Percentiles rank a stretch among this genome's conserved stretches.
These are phyloP conservation scores for Hyaloscypha finlandica DNA, from an alignment of 495 filamentous ascomycete genomes.

Conservation along the genomic window DNA sequence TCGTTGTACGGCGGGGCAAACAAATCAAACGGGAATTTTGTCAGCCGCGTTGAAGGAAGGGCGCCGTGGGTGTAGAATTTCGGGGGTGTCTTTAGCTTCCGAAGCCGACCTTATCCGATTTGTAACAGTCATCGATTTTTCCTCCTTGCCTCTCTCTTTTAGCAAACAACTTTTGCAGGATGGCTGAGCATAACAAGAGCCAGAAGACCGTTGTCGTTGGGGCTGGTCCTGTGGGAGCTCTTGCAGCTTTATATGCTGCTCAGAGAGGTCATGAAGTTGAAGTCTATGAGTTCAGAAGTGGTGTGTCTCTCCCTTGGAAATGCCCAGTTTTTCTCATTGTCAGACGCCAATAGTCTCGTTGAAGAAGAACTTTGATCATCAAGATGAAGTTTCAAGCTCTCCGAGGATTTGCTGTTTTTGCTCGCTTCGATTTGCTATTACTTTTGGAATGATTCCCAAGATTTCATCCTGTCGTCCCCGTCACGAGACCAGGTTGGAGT, in stretches of 20 bases:
- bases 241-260: slow-evolving; percentile 92
- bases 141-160: not conserved
- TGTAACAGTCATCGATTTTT: slow-evolving; percentile 18
- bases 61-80: slow-evolving; percentile 2
- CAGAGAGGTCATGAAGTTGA: slow-evolving; percentile 85
- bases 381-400: not conserved
- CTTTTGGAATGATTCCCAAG: no score
- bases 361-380: not conserved
- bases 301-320: slow-evolving; percentile 51
- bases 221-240: slow-evolving; percentile 88
- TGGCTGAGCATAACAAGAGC: slow-evolving; percentile 6
- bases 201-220: slow-evolving; percentile 85
- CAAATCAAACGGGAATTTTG: slow-evolving; percentile 18
- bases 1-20: slow-evolving; percentile 13
- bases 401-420: no score
- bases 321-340: not conserved
- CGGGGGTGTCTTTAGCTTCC: slow-evolving; percentile 10
- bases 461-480: no score
- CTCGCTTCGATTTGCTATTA: no score
- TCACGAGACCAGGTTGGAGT: no score
- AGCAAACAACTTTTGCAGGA: not conserved
- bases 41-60: slow-evolving; percentile 23
- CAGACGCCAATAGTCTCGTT: not conserved
- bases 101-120: not conserved
- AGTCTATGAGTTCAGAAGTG: slow-evolving; percentile 89